A percentile compares a stretch with the other conserved stretches of the same genome.
These are phyloP conservation scores for Leccinum subatratum DNA, from an alignment of 1,284 basidiomycete species.

Conservation along the genomic window DNA sequence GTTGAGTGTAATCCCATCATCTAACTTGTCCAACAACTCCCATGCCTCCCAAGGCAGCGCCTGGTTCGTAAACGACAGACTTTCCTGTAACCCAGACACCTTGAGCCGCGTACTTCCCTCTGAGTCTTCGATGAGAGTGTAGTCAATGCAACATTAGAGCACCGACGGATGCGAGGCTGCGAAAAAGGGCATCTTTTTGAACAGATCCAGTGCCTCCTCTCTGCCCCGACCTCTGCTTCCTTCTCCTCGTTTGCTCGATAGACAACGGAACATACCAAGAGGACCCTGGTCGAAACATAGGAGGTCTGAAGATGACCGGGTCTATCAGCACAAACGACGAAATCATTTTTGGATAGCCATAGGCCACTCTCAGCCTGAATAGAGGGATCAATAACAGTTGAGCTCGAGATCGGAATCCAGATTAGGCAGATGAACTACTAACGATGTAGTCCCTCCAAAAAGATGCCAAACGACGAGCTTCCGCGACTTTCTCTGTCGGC, in stretches of 20 bases:
- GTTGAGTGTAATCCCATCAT: slow-evolving; percentile 44
- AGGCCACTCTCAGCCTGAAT: slow-evolving; percentile 53
- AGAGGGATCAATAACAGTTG: background rate
- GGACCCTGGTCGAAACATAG: slow-evolving; percentile 18
- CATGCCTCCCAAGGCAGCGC: slow-evolving; percentile 42
- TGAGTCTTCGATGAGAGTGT: slow-evolving; percentile 45
- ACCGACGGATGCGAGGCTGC: slow-evolving; percentile 66
- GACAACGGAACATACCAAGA: slow-evolving; percentile 43
- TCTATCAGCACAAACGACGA: slow-evolving; percentile 74
- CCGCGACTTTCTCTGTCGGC: slow-evolving; percentile 39
- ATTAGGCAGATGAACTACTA: slow-evolving; percentile 26
- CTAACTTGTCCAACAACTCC: slow-evolving; percentile 42
- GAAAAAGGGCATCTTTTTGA: slow-evolving; percentile 67
- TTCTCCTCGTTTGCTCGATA: background rate
- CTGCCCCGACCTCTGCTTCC: slow-evolving; percentile 33
- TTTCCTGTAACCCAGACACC: slow-evolving; percentile 58
- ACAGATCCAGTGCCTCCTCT: slow-evolving; percentile 54
- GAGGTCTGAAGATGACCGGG: slow-evolving; percentile 56
- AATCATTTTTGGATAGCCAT: slow-evolving; percentile 65
- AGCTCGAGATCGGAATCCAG: background rate
- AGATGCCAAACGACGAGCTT: slow-evolving; percentile 75
- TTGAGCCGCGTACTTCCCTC: slow-evolving; percentile 50
- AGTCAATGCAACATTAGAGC: slow-evolving; percentile 63
- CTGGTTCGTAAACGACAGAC: slow-evolving; percentile 48
- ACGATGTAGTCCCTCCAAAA: slow-evolving; percentile 72